Base-by-base conservation (phyloP, 495 filamentous ascomycete species). In the Hypoxylon lenormandii region DNA sequence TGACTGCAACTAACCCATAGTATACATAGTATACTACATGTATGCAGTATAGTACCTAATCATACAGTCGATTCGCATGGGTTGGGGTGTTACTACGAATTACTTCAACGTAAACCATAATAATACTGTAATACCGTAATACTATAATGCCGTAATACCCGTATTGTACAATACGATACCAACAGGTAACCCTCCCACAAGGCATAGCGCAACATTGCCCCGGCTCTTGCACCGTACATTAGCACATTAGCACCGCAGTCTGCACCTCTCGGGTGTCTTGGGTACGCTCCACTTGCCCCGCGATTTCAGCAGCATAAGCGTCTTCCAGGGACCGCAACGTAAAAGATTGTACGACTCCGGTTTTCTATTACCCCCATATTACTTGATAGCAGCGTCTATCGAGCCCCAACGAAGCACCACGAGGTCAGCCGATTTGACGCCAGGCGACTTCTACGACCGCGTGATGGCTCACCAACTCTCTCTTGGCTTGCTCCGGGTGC, bases 321-420 rank as follows among this genome's bases (percentile, higher is more conserved):
- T 51, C 60, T n/a, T 52, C 61, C 43, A 70, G 51, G 62, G 59
- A 71, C 68, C 63, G 45, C 51, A 66, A 66, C 68, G 62, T 71
- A 71, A 71, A 71, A 66, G 42, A 16, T 66, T 49, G 22, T 58
- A 47, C 49, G 57, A 66, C 57, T 58, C 58, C 66, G 30, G 55
- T 68, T 72, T 74, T 76, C 72, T 53, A 74, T 76, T 76, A 76
- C 74, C 74, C 74, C 72, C 72, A 70, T 74, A 74, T 76, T 76
- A 76, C 74, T 63, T 76, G 72, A 76, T 76, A 60, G 65, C 58
- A 66, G 69, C 56, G 52, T 74, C 49, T 65, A 64, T 71, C 61
- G 60, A 66, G 46, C 65, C 65, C 66, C 72, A 63, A 62, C 55
- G 53, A 57, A 72, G 60, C 37, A 68, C 48, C 72, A 72, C 72